Evolutionary conservation across 305 asterid species (phyloP), one percentile per base, ranked within the genome.

Genomic region (Rubia balearica): DNA sequence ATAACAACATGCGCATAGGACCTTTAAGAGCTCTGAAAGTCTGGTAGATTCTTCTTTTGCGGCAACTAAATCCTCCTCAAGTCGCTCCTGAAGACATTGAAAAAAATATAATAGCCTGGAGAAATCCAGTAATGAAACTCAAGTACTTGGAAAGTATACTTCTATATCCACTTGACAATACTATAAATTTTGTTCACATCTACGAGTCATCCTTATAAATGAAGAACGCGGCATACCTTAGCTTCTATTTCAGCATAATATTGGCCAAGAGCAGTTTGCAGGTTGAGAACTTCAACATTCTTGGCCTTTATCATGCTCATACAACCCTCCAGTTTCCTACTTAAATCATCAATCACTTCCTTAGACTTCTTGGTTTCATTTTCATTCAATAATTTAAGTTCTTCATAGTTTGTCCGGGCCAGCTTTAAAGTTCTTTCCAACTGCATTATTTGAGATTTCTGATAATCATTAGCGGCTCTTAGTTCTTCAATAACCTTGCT

Each of bases 171-270:
- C 13, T 27, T 2, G 7, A 22, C 8, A 9, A 49, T 14, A 14
- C 17, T 38, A 9, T 45, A 11, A 12, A 27, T 61, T 51, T 19
- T 48, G 21, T 13, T 53, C 46, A 19, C 51, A 22, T 33, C n/a
- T 41, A 57, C 21, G 16, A 68, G 12, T 66, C 63, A 72, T 51
- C 73, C 67, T 64, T 41, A 61, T 14, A 62, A 48, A 68, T 76
- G 40, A 42, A 67, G 65, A 46, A 65, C 45, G 59, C 43, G 51
- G 53, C 48, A 53, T 80, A 95, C 99, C 99, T 90, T 95, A 60
- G 96, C 97, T 80, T 95, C 99, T 65, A 95, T 92, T 88, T 95
- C 99, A 40, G 99, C 99, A 77, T 95, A 90, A 82, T 92, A 90
- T 84, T 92, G 99, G 72, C 99, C 97, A 70, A 95, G 96, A 11